phyloP scores from a whole-genome alignment of 2,329 filamentous ascomycete genomes.

The Pseudonectria foliicola region DNA sequence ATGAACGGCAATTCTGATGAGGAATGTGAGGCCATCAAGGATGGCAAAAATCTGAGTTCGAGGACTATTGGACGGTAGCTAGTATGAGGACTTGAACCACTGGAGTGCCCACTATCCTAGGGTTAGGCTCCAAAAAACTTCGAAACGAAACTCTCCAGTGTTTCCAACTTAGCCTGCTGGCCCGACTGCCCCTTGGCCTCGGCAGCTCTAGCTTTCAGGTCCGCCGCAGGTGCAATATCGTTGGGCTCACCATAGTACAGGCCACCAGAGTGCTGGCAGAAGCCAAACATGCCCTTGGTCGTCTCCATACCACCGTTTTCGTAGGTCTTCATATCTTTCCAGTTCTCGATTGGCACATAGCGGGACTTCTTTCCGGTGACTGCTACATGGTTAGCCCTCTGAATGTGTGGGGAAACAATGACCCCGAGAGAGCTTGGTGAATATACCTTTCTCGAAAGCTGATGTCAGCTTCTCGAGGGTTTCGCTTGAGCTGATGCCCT shows the following conservation, averaged over 20 bases:
- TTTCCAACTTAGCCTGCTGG: slow-evolving; percentile 15
- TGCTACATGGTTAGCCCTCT: slow-evolving; percentile 6
- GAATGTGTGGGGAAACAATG: too few species aligned
- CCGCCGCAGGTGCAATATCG: slow-evolving; percentile 15
- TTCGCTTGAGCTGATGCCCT: slow-evolving; percentile 29
- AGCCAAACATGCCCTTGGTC: slow-evolving; percentile 30
- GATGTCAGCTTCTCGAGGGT: slow-evolving; percentile 23
- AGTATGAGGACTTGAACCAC: too few species aligned
- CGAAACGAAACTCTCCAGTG: slow-evolving; percentile 17
- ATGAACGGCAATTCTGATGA: too few species aligned
- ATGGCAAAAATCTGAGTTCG: too few species aligned
- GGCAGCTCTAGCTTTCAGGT: slow-evolving; percentile 23
- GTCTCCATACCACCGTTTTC: slow-evolving; percentile 27
- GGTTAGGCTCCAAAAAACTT: slow-evolving; percentile 15
- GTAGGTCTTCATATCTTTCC: slow-evolving; percentile 26
- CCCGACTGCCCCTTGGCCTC: slow-evolving; percentile 19
- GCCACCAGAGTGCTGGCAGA: slow-evolving; percentile 27
- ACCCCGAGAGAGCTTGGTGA: too few species aligned
- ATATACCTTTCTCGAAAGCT: slow-evolving; percentile 28
- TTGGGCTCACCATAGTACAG: slow-evolving; percentile 25
- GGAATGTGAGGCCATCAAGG: too few species aligned
- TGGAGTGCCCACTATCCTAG: background rate
- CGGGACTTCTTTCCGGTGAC: slow-evolving; percentile 27
- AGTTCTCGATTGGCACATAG: slow-evolving; percentile 23
- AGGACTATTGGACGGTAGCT: too few species aligned